phyloP scores from a whole-genome alignment of 306 rosid genomes.

The Rosa chinensis region DNA sequence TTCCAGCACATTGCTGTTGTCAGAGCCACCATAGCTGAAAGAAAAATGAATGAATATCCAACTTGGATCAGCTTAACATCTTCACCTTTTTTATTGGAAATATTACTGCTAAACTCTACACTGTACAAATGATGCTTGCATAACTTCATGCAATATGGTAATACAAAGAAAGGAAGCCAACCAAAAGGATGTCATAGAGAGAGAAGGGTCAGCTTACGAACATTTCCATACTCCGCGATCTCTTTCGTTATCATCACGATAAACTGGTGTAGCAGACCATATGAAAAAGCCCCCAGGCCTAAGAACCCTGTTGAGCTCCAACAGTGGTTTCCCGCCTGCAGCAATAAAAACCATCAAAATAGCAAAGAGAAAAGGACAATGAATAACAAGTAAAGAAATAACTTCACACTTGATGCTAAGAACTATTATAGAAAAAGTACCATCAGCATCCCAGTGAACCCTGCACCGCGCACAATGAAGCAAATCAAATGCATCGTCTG shows the following conservation, averaged over 20 bases:
- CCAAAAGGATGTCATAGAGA: not conserved
- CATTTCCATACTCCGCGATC: slow-evolving; percentile 79
- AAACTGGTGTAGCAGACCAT: slow-evolving; percentile 98
- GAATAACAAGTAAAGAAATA: not conserved
- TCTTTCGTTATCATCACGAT: slow-evolving; percentile 58
- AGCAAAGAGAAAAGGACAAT: slow-evolving; percentile 14
- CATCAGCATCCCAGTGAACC: slow-evolving; percentile 98
- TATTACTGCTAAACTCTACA: not conserved
- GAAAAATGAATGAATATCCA: slow-evolving; percentile 30
- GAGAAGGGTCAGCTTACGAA: slow-evolving; percentile 39
- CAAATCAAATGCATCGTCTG: slow-evolving; percentile 75
- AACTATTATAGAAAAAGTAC: slow-evolving; percentile 36
- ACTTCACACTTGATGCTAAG: slow-evolving; percentile 13
- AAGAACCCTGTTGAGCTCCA: slow-evolving; percentile 88
- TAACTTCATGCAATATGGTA: not conserved
- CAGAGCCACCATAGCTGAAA: slow-evolving; percentile 71
- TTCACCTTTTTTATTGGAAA: slow-evolving; percentile 5
- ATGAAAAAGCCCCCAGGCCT: slow-evolving; percentile 92
- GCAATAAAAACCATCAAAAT: slow-evolving; percentile 23
- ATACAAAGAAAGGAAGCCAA: not conserved
- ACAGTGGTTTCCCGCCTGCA: slow-evolving; percentile 83
- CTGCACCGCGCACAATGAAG: slow-evolving; percentile 97
- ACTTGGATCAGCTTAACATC: slow-evolving; percentile 19
- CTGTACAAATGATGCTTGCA: not conserved
- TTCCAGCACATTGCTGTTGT: slow-evolving; percentile 88